These are phyloP conservation scores for Lasiosphaeriaceae sp. DNA, from an alignment of 495 filamentous ascomycete species.

Conservation along the genomic window DNA sequence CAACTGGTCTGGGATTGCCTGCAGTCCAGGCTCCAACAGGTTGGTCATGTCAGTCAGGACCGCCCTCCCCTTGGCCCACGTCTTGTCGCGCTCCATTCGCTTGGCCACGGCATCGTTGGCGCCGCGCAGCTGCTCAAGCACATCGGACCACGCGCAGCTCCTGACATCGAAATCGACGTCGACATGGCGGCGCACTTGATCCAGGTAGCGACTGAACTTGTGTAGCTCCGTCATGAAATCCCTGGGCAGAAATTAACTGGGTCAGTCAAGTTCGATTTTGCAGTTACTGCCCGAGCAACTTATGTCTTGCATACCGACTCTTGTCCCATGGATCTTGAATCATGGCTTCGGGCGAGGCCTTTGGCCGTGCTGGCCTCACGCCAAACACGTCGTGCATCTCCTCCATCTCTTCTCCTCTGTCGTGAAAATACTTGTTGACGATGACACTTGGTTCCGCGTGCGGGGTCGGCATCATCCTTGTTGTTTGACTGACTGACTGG, in stretches of 20 bases:
- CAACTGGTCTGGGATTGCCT: slow-evolving; percentile 9
- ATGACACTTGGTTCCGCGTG: neutral
- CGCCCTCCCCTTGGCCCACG: neutral
- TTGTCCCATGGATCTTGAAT: neutral
- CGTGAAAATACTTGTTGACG: slow-evolving; percentile 1
- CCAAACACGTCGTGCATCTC: slow-evolving; percentile 8
- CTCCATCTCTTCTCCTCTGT: neutral
- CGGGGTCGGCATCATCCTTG: neutral
- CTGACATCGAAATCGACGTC: slow-evolving; percentile 2
- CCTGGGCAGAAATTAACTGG: neutral
- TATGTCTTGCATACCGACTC: neutral
- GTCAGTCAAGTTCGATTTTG: neutral
- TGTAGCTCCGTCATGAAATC: slow-evolving; percentile 1
- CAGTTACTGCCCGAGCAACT: neutral
- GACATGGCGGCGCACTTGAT: slow-evolving; percentile 4
- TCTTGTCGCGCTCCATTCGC: slow-evolving; percentile 6
- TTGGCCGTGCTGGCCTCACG: neutral
- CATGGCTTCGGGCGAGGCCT: neutral
- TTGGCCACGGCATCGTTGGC: slow-evolving; percentile 1
- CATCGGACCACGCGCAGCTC: slow-evolving; percentile 5
- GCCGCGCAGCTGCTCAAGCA: slow-evolving; percentile 1
- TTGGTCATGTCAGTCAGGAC: slow-evolving; percentile 4
- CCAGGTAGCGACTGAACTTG: slow-evolving; percentile 2
- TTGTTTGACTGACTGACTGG: too few species aligned
- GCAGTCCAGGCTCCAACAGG: slow-evolving; percentile 3